Conservation (phyloP, 2,329 filamentous ascomycete genomes). For the Talaromyces pinophilus region DNA sequence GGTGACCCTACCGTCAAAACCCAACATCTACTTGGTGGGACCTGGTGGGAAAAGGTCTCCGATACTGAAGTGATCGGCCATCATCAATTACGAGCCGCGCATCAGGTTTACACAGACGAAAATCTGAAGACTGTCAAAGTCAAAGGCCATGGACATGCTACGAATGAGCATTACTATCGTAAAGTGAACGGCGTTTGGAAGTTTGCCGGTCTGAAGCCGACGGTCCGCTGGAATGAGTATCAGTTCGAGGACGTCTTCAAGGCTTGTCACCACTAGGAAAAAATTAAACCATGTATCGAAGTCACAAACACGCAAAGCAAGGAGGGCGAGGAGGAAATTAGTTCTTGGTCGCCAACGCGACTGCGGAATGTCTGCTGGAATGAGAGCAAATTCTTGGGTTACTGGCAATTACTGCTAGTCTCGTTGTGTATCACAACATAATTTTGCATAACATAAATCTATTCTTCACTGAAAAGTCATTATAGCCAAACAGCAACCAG, state of each 20-base stretch:
- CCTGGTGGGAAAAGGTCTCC: conserved; percentile 59
- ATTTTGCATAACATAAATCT: neutral
- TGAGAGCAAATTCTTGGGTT: conserved; percentile 2
- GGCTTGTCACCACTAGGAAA: conserved; percentile 15
- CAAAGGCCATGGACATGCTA: conserved; percentile 63
- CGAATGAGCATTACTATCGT: conserved; percentile 59
- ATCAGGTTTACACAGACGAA: conserved; percentile 61
- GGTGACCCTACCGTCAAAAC: conserved; percentile 64
- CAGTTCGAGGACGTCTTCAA: conserved; percentile 60
- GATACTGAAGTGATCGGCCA: conserved; percentile 62
- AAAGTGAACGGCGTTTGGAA: conserved; percentile 64
- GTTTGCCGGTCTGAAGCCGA: conserved; percentile 58
- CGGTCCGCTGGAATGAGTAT: conserved; percentile 60
- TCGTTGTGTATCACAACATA: neutral
- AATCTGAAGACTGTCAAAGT: conserved; percentile 52
- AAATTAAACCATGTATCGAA: neutral
- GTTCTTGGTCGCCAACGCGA: neutral
- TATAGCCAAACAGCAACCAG: neutral
- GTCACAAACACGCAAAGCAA: neutral
- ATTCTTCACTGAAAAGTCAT: neutral
- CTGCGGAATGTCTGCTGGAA: conserved; percentile 16
- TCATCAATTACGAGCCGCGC: conserved; percentile 63
- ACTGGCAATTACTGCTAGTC: neutral
- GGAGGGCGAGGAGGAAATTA: neutral
- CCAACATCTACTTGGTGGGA: conserved; percentile 64